These are phyloP conservation scores for Rhizopus microsporus DNA, from an alignment of 371 early-diverging fungal species.

Conservation along the genomic window DNA sequence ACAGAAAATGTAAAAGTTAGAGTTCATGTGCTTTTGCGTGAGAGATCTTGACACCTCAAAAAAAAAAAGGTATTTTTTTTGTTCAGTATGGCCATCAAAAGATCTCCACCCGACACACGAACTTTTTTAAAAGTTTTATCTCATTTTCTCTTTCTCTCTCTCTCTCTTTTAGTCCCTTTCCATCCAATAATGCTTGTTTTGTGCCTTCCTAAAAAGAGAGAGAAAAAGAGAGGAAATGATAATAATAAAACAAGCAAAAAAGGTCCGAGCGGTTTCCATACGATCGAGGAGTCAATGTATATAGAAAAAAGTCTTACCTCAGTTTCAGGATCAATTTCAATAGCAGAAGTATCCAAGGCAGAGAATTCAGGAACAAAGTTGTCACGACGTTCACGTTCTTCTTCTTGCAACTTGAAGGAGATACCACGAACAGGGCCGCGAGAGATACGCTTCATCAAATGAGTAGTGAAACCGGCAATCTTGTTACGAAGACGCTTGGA, in stretches of 20 bases:
- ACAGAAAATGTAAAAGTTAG: constrained; percentile 17
- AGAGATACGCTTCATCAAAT: constrained; percentile 99
- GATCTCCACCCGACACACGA: constrained; percentile 24
- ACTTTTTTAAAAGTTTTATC: constrained; percentile 13
- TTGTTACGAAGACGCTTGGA: constrained; percentile 99
- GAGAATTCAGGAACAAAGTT: constrained; percentile 99
- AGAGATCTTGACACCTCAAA: constrained; percentile 34
- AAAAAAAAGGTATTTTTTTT: constrained; percentile 13
- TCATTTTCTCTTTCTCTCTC: not conserved
- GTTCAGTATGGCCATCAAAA: constrained; percentile 35
- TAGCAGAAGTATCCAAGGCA: constrained; percentile 92
- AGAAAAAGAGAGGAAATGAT: constrained; percentile 5
- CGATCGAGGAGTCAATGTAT: not conserved
- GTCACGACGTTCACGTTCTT: constrained; percentile 99
- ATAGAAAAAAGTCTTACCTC: constrained; percentile 44
- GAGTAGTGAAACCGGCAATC: constrained; percentile 99
- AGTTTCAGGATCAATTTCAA: constrained; percentile 98
- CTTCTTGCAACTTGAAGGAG: constrained; percentile 99
- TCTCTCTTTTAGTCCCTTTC: not conserved
- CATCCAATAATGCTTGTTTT: not conserved
- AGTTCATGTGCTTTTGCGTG: constrained; percentile 14
- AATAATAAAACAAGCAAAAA: not conserved
- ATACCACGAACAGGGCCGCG: constrained; percentile 99
- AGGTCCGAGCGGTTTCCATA: not conserved
- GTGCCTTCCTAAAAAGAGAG: not conserved